Evolutionary conservation across 768 basidiomycete genomes (phyloP), one percentile per base, ranked within the genome.

Genomic region (Xerocomus brunneocitrinus): DNA sequence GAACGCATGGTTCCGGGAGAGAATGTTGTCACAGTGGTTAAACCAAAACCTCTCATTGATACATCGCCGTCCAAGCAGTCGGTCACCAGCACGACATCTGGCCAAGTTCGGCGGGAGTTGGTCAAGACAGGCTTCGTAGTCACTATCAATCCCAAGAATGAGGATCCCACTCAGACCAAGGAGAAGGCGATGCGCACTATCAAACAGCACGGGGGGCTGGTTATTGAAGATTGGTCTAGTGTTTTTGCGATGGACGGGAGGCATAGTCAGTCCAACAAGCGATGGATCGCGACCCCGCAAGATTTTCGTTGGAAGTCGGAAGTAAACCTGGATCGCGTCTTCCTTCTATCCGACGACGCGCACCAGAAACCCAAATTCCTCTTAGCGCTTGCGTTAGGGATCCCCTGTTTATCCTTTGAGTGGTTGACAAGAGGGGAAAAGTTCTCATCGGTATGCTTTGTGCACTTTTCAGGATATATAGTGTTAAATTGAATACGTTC

Each of bases 341-440:
- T 89, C 67, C 73, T 91, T 38, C 56, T 91, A 14, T 80, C 88
- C 0, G 84, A 89, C 56, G 79, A 83, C 13, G 66, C 76, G 8
- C 81, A 77, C 58, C 79, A 82, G 52, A 93, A 89, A 59, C 80
- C 86, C 9, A 95, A 94, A 68, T 92, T 80, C 62, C 73, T 95
- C 49, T 76, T 85, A 3, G 89, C 91, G 6, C 78, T 98, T 32
- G 91, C 89, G 0, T 73, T 93, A 38, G 93, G 93, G 10, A 83
- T 97, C 48, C 94, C 94, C 4, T 93, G 90, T 58, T 62, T 97
- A 25, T 78, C 77, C 1, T 66, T 76, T 5, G 70, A 75, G 10
- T 93, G 84, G 80, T 64, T 66, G 57, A 61, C 50, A 24, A 58
- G 40, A 38, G 52, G 53, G 36, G 47, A 73, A 72, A 54, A 66